phyloP scores from a whole-genome alignment of 352 stramenopile species.

The Pythium vanterpoolii region DNA sequence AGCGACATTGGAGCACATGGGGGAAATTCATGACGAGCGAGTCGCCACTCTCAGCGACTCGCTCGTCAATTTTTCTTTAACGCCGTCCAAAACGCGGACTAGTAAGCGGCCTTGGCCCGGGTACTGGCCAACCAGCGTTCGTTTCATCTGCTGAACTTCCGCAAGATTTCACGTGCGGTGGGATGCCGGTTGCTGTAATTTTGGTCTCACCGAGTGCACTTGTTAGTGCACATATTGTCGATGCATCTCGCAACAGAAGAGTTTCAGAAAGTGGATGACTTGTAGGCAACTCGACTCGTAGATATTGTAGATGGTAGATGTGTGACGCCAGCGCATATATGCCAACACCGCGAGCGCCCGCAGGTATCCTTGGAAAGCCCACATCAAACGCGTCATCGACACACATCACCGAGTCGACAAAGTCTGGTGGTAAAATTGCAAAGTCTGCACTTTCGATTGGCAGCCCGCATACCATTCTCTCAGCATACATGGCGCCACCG shows the following conservation, averaged over 20 bases:
- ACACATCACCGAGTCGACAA: not conserved
- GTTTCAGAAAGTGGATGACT: slow-evolving; percentile 2
- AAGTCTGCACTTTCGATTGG: slow-evolving; percentile 19
- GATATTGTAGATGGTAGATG: slow-evolving; percentile 1
- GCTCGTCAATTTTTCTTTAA: slow-evolving; percentile 7
- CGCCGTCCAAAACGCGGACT: slow-evolving; percentile 1
- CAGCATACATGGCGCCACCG: slow-evolving; percentile 28
- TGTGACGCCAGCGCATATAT: not conserved
- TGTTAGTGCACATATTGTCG: not conserved
- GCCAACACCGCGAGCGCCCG: not conserved
- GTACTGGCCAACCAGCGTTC: not conserved
- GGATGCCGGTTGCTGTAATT: slow-evolving; percentile 4
- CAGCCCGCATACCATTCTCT: slow-evolving; percentile 21
- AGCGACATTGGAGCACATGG: slow-evolving; percentile 3
- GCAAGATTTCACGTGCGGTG: slow-evolving; percentile 1
- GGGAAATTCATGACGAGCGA: too few species aligned
- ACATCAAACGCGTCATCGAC: slow-evolving; percentile 10
- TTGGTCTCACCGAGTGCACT: not conserved
- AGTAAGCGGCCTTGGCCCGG: not conserved
- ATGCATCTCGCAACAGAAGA: not conserved
- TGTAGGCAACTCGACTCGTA: not conserved
- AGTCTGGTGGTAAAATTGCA: slow-evolving; percentile 15
- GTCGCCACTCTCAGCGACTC: not conserved
- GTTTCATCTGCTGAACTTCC: slow-evolving; percentile 4
- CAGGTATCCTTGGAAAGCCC: slow-evolving; percentile 10